These are phyloP conservation scores for Drechslera avenae DNA, from an alignment of 2,329 filamentous ascomycete genomes.

Conservation along the genomic window DNA sequence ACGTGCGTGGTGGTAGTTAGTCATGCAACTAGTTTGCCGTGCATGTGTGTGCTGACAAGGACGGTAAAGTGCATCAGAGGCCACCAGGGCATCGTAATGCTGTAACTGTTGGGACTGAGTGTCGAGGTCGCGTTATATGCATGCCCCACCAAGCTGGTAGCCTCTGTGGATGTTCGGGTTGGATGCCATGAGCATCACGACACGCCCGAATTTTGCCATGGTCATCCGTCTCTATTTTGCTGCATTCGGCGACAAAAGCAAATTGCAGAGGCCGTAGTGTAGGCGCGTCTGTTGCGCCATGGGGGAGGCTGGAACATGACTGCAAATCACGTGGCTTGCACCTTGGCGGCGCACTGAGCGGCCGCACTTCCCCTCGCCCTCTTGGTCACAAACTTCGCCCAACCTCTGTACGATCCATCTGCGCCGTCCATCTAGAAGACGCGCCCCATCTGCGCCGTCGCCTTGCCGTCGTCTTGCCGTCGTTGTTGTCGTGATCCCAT, in stretches of 20 bases:
- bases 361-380: constrained; percentile 10
- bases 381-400: constrained; percentile 7
- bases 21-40: neutral
- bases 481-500: constrained; percentile 17
- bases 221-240: neutral
- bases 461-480: neutral
- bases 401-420: neutral
- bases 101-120: neutral
- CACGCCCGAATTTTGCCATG: neutral
- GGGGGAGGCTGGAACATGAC: constrained; percentile 14
- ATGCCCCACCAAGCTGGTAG: constrained; percentile 5
- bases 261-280: neutral
- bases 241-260: constrained; percentile 5
- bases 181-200: constrained; percentile 2
- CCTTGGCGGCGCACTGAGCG: constrained; percentile 20
- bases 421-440: constrained; percentile 5
- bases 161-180: neutral
- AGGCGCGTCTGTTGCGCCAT: neutral
- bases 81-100: no score
- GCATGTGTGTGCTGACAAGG: no score
- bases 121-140: constrained; percentile 12
- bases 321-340: constrained; percentile 15
- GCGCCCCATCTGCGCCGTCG: constrained; percentile 10
- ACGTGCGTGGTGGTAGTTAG: constrained; percentile 3
- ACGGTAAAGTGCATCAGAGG: neutral